These are phyloP conservation scores for Vigna radiata DNA, from an alignment of 306 rosid species.

Conservation along the genomic window DNA sequence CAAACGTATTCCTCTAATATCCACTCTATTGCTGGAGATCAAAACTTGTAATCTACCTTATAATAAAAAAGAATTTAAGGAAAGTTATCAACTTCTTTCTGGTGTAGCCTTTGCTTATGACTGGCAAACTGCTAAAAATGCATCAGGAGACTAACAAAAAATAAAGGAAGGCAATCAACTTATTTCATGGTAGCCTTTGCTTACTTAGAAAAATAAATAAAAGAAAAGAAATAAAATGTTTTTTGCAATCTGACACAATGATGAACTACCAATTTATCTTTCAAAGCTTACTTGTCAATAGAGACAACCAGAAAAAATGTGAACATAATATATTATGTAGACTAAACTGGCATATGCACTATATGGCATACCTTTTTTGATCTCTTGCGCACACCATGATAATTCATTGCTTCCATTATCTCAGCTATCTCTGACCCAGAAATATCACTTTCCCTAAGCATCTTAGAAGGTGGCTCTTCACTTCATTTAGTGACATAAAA, in stretches of 20 bases:
- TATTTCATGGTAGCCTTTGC: not conserved
- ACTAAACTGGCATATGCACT: slow-evolving; percentile 3
- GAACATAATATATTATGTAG: not conserved
- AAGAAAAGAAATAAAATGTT: not conserved
- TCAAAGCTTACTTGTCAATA: not conserved
- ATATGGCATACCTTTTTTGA: slow-evolving; percentile 60
- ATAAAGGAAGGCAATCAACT: not conserved
- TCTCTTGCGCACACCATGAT: slow-evolving; percentile 64
- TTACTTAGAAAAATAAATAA: not conserved
- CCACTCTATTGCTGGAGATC: slow-evolving; percentile 24
- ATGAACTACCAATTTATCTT: slow-evolving; percentile 2
- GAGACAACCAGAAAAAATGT: not conserved
- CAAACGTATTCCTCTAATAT: slow-evolving; percentile 13
- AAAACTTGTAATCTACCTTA: slow-evolving; percentile 25
- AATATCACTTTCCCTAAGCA: slow-evolving; percentile 64
- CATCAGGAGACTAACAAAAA: not conserved
- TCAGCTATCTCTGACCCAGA: slow-evolving; percentile 68
- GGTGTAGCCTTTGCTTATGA: not conserved
- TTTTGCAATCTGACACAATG: slow-evolving; percentile 18
- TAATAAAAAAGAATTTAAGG: slow-evolving; percentile 9
- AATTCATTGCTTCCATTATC: slow-evolving; percentile 71
- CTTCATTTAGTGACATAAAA: slow-evolving; percentile 44
- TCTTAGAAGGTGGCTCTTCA: slow-evolving; percentile 59
- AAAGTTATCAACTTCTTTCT: not conserved
- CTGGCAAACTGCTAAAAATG: not conserved